Conservation (phyloP, 345 rosid genomes). For the Geranium brycei region DNA sequence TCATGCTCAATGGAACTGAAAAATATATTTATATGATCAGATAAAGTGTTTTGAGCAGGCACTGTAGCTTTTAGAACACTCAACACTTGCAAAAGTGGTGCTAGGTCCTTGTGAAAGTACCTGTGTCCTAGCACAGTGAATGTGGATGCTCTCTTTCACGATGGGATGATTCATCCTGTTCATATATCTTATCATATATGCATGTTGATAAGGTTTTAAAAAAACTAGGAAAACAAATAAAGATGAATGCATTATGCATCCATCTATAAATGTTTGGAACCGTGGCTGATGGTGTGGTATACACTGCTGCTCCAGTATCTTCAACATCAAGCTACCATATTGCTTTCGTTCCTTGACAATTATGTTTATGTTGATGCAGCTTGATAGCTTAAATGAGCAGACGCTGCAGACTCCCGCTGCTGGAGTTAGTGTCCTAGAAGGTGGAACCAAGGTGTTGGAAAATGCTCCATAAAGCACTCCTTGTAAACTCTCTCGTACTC, state of each 20-base stretch:
- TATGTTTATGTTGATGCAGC: conserved; percentile 33
- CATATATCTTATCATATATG: background rate
- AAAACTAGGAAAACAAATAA: background rate
- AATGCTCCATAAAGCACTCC: conserved; percentile 3
- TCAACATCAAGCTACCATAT: background rate
- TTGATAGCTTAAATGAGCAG: conserved; percentile 71
- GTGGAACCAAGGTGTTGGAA: conserved; percentile 19
- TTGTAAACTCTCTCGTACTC: background rate
- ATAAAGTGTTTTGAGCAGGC: background rate
- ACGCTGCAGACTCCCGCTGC: conserved; percentile 25
- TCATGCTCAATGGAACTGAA: background rate
- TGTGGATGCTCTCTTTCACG: background rate
- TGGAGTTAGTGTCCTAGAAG: conserved; percentile 16
- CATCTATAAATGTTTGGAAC: background rate
- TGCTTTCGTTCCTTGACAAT: background rate
- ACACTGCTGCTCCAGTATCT: background rate
- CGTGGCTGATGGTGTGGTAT: background rate
- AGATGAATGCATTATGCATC: background rate
- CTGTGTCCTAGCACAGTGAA: background rate
- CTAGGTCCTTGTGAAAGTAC: conserved; percentile 1
- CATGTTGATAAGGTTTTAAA: background rate
- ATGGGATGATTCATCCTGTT: background rate
- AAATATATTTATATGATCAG: background rate
- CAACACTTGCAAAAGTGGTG: background rate
- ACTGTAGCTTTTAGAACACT: conserved; percentile 1